These are phyloP conservation scores for Nakazawaea wickerhamii DNA, from an alignment of 805 yeast species.

Conservation along the genomic window DNA sequence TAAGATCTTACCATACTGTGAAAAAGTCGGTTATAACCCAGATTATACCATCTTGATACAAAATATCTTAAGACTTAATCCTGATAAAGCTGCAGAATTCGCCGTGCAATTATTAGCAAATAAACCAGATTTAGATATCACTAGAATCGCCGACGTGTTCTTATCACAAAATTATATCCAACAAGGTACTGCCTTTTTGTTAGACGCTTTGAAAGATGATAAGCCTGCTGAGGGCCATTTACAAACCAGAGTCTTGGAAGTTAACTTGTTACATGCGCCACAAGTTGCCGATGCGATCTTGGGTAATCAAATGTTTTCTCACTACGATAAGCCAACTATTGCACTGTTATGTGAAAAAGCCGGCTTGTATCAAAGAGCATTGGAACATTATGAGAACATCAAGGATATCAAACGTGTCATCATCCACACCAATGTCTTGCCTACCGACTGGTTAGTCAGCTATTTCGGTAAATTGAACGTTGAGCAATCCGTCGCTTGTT, in stretches of 20 bases:
- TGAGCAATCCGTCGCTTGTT: conserved; percentile 84
- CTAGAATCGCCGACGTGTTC: conserved; percentile 87
- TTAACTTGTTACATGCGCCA: conserved; percentile 91
- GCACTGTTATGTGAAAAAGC: conserved; percentile 93
- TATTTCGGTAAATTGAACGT: conserved; percentile 93
- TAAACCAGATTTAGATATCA: conserved; percentile 69
- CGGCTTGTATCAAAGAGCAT: conserved; percentile 92
- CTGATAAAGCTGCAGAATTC: conserved; percentile 98
- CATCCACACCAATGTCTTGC: conserved; percentile 78
- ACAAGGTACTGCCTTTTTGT: conserved; percentile 95
- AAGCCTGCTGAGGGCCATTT: conserved; percentile 92
- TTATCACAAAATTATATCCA: conserved; percentile 91
- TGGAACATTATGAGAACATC: conserved; percentile 91
- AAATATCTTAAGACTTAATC: conserved; percentile 83
- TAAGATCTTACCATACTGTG: conserved; percentile 89
- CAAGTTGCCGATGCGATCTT: conserved; percentile 99
- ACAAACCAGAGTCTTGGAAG: conserved; percentile 91
- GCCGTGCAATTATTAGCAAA: conserved; percentile 74
- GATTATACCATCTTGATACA: conserved; percentile 88
- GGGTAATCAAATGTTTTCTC: conserved; percentile 93
- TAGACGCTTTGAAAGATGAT: conserved; percentile 93
- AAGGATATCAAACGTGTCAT: conserved; percentile 94
- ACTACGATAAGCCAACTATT: conserved; percentile 88
- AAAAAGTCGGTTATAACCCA: conserved; percentile 82
- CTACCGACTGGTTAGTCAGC: conserved; percentile 88